phyloP scores from a whole-genome alignment of 2,329 filamentous ascomycete genomes.

The Chalara sp. region DNA sequence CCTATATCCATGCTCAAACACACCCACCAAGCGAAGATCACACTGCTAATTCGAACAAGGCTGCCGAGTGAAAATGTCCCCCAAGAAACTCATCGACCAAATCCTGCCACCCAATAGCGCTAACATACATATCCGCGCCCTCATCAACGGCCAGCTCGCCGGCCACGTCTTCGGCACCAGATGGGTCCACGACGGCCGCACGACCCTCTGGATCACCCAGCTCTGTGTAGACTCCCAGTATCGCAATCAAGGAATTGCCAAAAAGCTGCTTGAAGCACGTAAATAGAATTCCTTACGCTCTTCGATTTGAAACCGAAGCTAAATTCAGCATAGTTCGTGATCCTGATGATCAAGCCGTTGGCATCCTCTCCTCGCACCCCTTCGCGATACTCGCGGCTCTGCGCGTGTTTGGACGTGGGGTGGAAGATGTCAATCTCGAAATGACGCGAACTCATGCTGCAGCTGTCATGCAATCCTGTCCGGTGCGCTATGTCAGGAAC shows the following conservation, averaged over 20 bases:
- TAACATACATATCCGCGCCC: background rate
- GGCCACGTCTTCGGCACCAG: conserved; percentile 4
- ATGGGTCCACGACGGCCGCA: background rate
- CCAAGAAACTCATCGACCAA: background rate
- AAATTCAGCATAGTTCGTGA: too few species aligned
- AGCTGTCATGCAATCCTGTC: conserved; percentile 6
- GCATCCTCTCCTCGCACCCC: conserved; percentile 6
- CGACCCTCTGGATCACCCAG: conserved; percentile 9
- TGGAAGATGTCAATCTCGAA: background rate
- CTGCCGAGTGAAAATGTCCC: conserved; percentile 5
- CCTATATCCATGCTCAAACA: too few species aligned
- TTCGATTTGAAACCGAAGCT: too few species aligned
- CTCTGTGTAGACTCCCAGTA: conserved; percentile 1
- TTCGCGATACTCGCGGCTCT: conserved; percentile 3
- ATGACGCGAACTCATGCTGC: background rate
- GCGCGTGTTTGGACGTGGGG: conserved; percentile 1
- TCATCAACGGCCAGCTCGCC: background rate
- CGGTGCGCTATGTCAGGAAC: conserved; percentile 6
- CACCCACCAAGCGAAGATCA: too few species aligned
- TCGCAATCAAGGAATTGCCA: conserved; percentile 7
- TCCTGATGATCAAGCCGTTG: background rate
- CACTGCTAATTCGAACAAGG: background rate
- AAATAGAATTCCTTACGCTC: too few species aligned
- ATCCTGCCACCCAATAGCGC: background rate
- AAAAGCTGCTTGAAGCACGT: background rate